Base-by-base conservation (phyloP, 2,329 filamentous ascomycete species). In the Penicillium sp. region DNA sequence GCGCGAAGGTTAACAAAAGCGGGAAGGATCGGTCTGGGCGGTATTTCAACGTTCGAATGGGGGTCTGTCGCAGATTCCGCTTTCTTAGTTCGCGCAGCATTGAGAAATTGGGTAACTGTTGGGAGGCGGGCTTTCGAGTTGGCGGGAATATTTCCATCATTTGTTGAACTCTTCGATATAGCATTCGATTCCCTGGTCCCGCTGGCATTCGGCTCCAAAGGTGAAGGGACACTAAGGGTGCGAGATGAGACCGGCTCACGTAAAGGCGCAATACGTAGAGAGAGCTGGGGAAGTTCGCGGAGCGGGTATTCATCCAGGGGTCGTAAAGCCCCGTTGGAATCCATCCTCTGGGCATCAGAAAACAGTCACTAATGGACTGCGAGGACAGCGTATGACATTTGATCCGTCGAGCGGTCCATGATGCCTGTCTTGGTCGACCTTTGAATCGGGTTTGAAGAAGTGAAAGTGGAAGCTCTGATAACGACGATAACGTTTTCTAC, bases 1-100 rank as follows among this genome's bases (percentile, higher is more conserved):
- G 75, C 73, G 27, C 74, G 73, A n/a, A 76, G 66, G 36, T 76
- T 77, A 51, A 77, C 74, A 61, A 77, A 77, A 6, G 74, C 74
- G 2, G 75, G 75, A 5, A 75, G 64, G 20, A 73, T 73, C 1
- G 72, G 69, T 53, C 69, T 72, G 7, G 71, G 72, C 14, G 64
- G 71, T 31, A 68, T 67, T 44, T 73, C 72, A n/a, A 66, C 54
- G 41, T 55, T 70, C 36, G 66, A 60, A 36, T 68, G 59, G 14
- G 63, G 54, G 48, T 69, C 68, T 28, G 61, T 57, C 7, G 59
- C 45, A 22, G 63, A 50, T 45, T 74, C 70, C 31, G 66, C 62
- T 44, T 67, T 71, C 51, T 70, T 71, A 31, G 69, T 70, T 44
- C 67, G 66, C 30, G 65, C 63, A 42, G 66, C 65, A 56, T 68